Conservation (phyloP, 208 protist species). For the Leishmania major region DNA sequence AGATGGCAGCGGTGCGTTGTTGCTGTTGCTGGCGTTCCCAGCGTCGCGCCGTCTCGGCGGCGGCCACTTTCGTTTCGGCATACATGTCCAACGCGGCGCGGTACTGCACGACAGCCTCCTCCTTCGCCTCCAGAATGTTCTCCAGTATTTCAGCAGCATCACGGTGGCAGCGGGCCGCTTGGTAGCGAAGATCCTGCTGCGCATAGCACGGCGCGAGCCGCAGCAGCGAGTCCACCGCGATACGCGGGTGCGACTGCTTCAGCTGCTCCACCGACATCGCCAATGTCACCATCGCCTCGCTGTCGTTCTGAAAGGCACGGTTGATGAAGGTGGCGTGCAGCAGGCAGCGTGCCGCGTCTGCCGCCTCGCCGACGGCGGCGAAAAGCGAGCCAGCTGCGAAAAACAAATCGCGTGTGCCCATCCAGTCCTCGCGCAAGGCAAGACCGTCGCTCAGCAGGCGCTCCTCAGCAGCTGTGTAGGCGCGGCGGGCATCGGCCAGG, state of each 20-base stretch:
- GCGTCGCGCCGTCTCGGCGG: conserved; percentile 1
- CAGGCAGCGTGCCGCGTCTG: conserved; percentile 52
- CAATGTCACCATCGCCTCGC: conserved; percentile 51
- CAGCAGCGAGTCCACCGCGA: conserved; percentile 61
- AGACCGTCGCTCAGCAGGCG: conserved; percentile 52
- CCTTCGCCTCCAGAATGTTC: conserved; percentile 36
- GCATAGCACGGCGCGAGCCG: conserved; percentile 44
- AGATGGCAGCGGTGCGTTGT: neutral
- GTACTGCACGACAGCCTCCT: conserved; percentile 54
- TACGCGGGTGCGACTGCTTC: conserved; percentile 49
- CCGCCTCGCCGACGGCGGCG: conserved; percentile 41
- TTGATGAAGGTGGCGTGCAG: conserved; percentile 77
- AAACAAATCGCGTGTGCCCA: conserved; percentile 60
- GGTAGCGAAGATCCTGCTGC: conserved; percentile 39
- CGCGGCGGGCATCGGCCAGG: conserved; percentile 30
- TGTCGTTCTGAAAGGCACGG: conserved; percentile 58
- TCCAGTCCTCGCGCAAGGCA: conserved; percentile 61
- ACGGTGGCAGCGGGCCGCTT: conserved; percentile 72
- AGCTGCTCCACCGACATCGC: conserved; percentile 59
- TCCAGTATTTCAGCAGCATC: conserved; percentile 67
- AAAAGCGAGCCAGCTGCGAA: conserved; percentile 75
- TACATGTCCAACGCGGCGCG: conserved; percentile 56
- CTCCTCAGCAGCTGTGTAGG: conserved; percentile 49
- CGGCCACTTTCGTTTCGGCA: conserved; percentile 20
- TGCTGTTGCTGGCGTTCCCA: conserved; percentile 18